Conservation (phyloP, 495 filamentous ascomycete species). For the Aspergillus baeticus region DNA sequence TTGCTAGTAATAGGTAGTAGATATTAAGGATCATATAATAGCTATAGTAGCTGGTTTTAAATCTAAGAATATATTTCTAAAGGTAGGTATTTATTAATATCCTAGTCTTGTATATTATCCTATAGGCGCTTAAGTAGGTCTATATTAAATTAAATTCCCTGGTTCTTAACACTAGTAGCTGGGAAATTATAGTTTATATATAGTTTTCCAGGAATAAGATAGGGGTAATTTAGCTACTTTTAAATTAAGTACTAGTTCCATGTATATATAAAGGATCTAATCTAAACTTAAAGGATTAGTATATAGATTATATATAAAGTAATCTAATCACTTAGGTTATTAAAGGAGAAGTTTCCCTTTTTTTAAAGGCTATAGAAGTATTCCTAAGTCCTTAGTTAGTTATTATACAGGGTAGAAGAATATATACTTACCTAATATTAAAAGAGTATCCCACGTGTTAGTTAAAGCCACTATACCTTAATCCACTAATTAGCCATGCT, state of each 20-base stretch:
- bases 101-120: slow-evolving; percentile 5
- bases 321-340: slow-evolving; percentile 16
- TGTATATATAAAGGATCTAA: too few relatives aligned
- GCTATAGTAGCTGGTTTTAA: too few relatives aligned
- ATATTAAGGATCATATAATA: too few relatives aligned
- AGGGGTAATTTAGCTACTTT: slow-evolving; percentile 15
- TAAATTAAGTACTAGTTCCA: slow-evolving; percentile 22
- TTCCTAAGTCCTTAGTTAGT: too few relatives aligned
- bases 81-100: slow-evolving; percentile 8
- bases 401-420: too few relatives aligned
- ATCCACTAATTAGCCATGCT: too few relatives aligned
- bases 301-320: slow-evolving; percentile 20
- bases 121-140: slow-evolving; percentile 7
- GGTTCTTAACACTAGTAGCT: slow-evolving; percentile 12
- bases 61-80: too few relatives aligned
- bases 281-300: slow-evolving; percentile 14
- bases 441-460: too few relatives aligned
- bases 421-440: too few relatives aligned
- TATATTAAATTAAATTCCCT: slow-evolving; percentile 11
- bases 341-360: slow-evolving; percentile 11
- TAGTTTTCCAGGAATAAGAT: slow-evolving; percentile 18
- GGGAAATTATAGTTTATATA: slow-evolving; percentile 20
- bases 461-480: too few relatives aligned
- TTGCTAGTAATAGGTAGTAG: too few relatives aligned
- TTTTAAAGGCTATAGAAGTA: slow-evolving; percentile 10